Evolutionary conservation across 2,329 filamentous ascomycete species (phyloP).

Genomic region (Cladobotryum protrusum): DNA sequence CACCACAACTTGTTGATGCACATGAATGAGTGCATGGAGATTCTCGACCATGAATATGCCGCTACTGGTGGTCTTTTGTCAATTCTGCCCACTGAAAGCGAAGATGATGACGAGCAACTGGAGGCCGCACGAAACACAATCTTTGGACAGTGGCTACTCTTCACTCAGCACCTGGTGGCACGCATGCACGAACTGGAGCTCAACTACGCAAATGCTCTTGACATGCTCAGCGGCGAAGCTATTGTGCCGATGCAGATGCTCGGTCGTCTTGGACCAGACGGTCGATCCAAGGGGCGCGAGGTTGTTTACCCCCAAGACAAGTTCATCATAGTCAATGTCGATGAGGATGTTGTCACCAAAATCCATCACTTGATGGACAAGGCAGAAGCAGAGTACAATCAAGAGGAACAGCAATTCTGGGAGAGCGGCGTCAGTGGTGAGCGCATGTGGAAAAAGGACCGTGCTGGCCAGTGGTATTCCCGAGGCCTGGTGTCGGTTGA

Average conservation of each 20-base stretch:
- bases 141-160: slow-evolving; percentile 52
- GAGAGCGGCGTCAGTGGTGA: slow-evolving; percentile 37
- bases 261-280: slow-evolving; percentile 45
- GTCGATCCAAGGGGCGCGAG: slow-evolving; percentile 42
- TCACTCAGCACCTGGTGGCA: slow-evolving; percentile 45
- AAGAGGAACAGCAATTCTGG: slow-evolving; percentile 28
- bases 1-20: slow-evolving; percentile 49
- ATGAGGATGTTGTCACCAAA: slow-evolving; percentile 42
- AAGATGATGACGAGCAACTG: slow-evolving; percentile 30
- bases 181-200: slow-evolving; percentile 54
- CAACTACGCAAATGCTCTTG: slow-evolving; percentile 43
- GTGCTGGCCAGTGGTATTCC: slow-evolving; percentile 26
- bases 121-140: slow-evolving; percentile 43
- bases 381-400: slow-evolving; percentile 33
- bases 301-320: slow-evolving; percentile 50
- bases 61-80: slow-evolving; percentile 50
- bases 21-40: slow-evolving; percentile 53
- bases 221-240: slow-evolving; percentile 45
- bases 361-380: slow-evolving; percentile 43
- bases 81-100: slow-evolving; percentile 41
- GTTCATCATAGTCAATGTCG: slow-evolving; percentile 49
- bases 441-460: slow-evolving; percentile 24
- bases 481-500: slow-evolving; percentile 44
- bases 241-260: slow-evolving; percentile 46
- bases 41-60: slow-evolving; percentile 53